Conservation (phyloP, 805 yeast genomes). For the Saturnispora besseyi region DNA sequence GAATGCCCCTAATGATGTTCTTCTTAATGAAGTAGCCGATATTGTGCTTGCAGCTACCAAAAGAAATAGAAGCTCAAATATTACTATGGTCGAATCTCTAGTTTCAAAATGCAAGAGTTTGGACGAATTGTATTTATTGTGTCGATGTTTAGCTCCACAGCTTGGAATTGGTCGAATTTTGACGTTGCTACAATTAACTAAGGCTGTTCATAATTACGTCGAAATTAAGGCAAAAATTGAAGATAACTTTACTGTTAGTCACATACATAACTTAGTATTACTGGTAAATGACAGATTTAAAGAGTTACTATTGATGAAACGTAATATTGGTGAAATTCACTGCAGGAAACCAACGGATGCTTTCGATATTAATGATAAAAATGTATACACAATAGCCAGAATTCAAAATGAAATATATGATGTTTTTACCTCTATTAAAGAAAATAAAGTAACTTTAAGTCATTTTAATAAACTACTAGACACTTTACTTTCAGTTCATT, state of each 20-base stretch:
- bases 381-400: background rate
- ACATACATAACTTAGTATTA: background rate
- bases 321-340: background rate
- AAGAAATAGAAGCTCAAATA: background rate
- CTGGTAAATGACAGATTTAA: background rate
- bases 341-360: background rate
- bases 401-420: background rate
- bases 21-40: background rate
- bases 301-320: background rate
- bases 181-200: background rate
- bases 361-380: background rate
- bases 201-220: slow-evolving; percentile 3
- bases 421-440: background rate
- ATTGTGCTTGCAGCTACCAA: background rate
- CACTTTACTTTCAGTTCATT: slow-evolving; percentile 2
- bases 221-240: background rate
- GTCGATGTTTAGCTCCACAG: background rate
- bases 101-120: background rate
- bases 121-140: background rate
- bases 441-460: background rate
- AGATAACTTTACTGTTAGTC: background rate
- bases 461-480: slow-evolving; percentile 3
- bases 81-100: background rate
- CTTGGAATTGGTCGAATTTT: slow-evolving; percentile 2
- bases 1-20: background rate